Evolutionary conservation across 176 grass and related monocot genomes (phyloP), one percentile per base, ranked within the genome.

Genomic region (Musa acuminata): DNA sequence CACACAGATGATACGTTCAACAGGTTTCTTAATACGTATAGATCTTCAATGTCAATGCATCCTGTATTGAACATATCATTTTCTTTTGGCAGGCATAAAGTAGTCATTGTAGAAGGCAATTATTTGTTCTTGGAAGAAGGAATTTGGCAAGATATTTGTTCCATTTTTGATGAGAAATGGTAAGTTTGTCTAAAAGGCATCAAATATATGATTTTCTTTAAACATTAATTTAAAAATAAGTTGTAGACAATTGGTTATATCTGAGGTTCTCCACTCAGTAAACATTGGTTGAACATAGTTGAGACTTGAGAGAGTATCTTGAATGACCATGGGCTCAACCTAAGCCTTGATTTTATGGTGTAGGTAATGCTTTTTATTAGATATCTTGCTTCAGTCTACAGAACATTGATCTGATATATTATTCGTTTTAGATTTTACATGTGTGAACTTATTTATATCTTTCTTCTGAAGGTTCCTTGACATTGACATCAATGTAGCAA

Each of bases 141-240:
- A 63, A 49, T 24, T 62, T 98, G 94, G 94, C 92, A 84, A 51
- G 87, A 91, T 48, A 76, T 98, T 51, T 82, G 82, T 79, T 77
- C 75, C 19, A 58, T 91, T 53, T 93, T 97, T 72, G 90, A 97
- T 78, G 94, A 97, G 80, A 97, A 91, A 87, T 93, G 90, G 90
- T 93, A 81, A 82, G 87, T 59, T 63, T 67, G 50, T 69, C 19
- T 51, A 51, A 16, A 59, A 50, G 24, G 17, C 60, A 79, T 64
- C 26, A 16, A 54, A 22, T 26, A 62, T 12, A 70, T 55, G 24
- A 8, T 62, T 65, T 77, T 16, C 59, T 49, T 13, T 53, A 19
- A 24, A 8, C 51, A 50, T 50, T 11, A 70, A 67, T 67, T 67
- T 60, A 8, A 35, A 13, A 49, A 9, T 50, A 50, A 48, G 35